Base-by-base conservation (phyloP, 805 yeast genomes). In the Monosporozyma servazzii region DNA sequence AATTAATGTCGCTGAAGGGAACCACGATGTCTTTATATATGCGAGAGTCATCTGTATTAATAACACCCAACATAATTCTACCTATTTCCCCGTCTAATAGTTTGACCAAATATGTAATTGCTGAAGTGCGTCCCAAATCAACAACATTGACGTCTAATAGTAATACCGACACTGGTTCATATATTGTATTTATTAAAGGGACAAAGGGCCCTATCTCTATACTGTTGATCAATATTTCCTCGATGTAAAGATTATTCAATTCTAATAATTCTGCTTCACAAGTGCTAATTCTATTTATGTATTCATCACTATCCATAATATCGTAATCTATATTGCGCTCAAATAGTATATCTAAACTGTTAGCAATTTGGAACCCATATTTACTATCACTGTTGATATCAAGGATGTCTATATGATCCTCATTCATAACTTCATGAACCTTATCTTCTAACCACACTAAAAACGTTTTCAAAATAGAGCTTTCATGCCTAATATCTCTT, bases 371-470 rank as follows among this genome's bases (percentile, higher is more conserved):
- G 36, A 48, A 33, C 13, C 52, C 56, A 15, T 49, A 45, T 18
- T 47, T 49, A 18, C 51, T 37, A 18, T 54, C 48, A 15, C 44
- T 42, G 41, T 49, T 51, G 5, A 51, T 21, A 21, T 49, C 29
- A 8, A 51, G 20, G 23, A 40, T 51, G 5, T 50, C 48, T 29
- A 50, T 54, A 53, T 58, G 55, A 45, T 60, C 63, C 21, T 60
- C 63, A 27, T 60, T 59, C 7, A 56, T 52, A 18, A 52, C 47
- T 41, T 52, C 57, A 45, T 50, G 51, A 18, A 60, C 58, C 42
- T 51, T 50, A 48, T 61, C 63, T 18, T 54, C 45, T 30, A 61
- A 53, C 65, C 65, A 61, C 4, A 49, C 53, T 8, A 57, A 47
- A 29, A 60, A 61, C 15, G 47, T 37, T 11, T 53, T 47, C 42